Base-by-base conservation (phyloP, 768 basidiomycete genomes). In the Psilocybe tampanensis region DNA sequence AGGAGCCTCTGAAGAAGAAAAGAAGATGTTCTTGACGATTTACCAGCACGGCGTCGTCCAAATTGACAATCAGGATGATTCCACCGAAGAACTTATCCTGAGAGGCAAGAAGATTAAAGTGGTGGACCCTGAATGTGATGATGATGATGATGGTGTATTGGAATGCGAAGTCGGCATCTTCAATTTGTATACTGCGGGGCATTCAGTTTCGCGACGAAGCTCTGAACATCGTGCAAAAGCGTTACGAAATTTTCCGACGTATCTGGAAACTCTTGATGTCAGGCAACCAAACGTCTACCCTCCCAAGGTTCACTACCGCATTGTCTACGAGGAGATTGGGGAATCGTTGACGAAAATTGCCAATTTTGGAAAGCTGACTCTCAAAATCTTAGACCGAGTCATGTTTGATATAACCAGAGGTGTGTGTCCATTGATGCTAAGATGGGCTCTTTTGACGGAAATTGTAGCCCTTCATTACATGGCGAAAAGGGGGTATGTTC, bases 1-100 rank as follows among this genome's bases (percentile, higher is more conserved):
- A n/a, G 36, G 36, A 8, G 36, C 36, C 12, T 6, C 36, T 13
- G n/a, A 13, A 15, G 36, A 39, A 13, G 36, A 39, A 13, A 39
- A 13, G n/a, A 33, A 52, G 19, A 36, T 42, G n/a, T 52, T 52
- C 18, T 41, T 52, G 36, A 52, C 52, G 6, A 12, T 42, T 13
- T 17, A 19, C 13, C 39, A 52, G n/a, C 52, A 52, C n/a, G 52
- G 41, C 6, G 52, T 42, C 12, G 52, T 52, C 21, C 36, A 43
- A 19, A 17, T 52, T 43, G 52, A 52, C 22, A 36, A 21, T 2
- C 39, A 43, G 13, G 23, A 42, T 21, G 51, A 52, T 21, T 52
- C 51, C 21, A 52, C 51, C 12, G 7, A 42, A 23, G 39, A 52
- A 11, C 39, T 52, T 2, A 52, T 52, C 5, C 33, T 50, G 8